These are phyloP conservation scores for Pestalotiopsis sp. DNA, from an alignment of 2,329 filamentous ascomycete species.

Conservation along the genomic window DNA sequence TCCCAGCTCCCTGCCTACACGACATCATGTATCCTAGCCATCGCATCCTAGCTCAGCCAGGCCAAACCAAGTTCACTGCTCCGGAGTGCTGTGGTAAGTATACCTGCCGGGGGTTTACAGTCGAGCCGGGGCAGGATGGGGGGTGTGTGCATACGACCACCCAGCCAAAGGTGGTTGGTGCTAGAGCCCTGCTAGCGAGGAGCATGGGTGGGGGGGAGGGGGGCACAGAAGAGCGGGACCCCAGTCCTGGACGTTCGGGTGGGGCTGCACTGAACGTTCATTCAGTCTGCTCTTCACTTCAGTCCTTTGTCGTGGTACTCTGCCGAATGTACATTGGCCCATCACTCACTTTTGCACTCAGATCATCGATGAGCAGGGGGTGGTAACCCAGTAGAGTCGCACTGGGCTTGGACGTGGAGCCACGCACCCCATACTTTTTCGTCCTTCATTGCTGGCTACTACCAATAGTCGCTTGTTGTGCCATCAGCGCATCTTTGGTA, in stretches of 20 bases:
- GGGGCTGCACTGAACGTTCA: too few species aligned
- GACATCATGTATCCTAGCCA: neutral
- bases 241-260: neutral
- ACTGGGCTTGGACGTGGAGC: neutral
- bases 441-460: neutral
- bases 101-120: neutral
- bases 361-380: neutral
- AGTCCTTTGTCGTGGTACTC: neutral
- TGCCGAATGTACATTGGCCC: neutral
- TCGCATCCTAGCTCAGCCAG: neutral
- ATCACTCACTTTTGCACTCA: neutral
- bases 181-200: neutral
- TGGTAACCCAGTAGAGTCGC: neutral
- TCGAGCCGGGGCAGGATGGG: neutral
- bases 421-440: neutral
- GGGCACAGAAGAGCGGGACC: neutral
- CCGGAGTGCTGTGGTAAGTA: slow-evolving; percentile 11
- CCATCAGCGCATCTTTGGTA: too few species aligned
- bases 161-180: neutral
- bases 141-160: neutral
- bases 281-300: too few species aligned
- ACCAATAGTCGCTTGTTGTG: neutral
- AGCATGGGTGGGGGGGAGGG: neutral
- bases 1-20: neutral
- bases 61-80: slow-evolving; percentile 1